phyloP scores from a whole-genome alignment of 2,329 filamentous ascomycete genomes.

The Shiraia bambusicola region DNA sequence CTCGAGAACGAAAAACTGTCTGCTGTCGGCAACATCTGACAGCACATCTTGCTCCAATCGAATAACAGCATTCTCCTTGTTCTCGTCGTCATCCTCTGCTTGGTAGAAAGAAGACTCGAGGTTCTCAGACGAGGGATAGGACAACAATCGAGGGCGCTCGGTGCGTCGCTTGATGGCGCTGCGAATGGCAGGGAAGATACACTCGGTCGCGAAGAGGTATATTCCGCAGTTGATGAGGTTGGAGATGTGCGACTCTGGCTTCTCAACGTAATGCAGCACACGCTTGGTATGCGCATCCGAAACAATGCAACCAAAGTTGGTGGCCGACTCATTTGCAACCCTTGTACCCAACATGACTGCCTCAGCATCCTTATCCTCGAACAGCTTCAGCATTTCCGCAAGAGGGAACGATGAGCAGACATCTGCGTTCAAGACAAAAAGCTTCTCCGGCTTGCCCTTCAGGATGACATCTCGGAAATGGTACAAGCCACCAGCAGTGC shows the following conservation, averaged over 20 bases:
- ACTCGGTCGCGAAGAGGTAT: conserved; percentile 93
- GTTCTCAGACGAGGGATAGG: conserved; percentile 95
- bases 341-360: conserved; percentile 93
- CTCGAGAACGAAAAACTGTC: conserved; percentile 97
- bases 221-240: conserved; percentile 99
- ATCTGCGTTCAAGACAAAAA: conserved; percentile 97
- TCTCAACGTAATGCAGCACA: conserved; percentile 98
- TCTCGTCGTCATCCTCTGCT: conserved; percentile 68
- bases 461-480: conserved; percentile 99
- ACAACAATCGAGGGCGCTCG: conserved; percentile 84
- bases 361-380: conserved; percentile 93
- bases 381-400: conserved; percentile 90
- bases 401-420: conserved; percentile 99
- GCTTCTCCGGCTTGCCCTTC: conserved; percentile 89
- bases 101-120: conserved; percentile 69
- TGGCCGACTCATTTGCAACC: conserved; percentile 85
- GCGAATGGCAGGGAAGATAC: conserved; percentile 93
- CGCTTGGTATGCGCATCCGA: conserved; percentile 91
- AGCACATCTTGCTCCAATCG: conserved; percentile 97
- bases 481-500: conserved; percentile 94
- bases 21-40: conserved; percentile 91
- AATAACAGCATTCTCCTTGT: conserved; percentile 79
- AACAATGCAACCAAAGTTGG: conserved; percentile 97
- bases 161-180: conserved; percentile 93
- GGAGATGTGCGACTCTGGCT: conserved; percentile 95